Evolutionary conservation across 2,329 filamentous ascomycete genomes (phyloP).

Genomic region (Coniochaeta ligniaria): DNA sequence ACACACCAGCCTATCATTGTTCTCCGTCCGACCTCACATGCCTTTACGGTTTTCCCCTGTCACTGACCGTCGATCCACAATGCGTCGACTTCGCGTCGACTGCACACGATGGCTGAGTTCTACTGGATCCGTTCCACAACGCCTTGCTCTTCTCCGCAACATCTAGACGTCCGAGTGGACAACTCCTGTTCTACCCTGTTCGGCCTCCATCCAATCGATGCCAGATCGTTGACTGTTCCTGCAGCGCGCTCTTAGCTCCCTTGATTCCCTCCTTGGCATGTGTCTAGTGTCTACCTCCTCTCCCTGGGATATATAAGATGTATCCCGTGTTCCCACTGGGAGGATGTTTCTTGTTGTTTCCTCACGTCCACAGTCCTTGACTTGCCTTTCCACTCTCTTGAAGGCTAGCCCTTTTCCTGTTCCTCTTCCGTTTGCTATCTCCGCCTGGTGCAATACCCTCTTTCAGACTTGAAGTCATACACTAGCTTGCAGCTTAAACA

Average conservation of each 20-base stretch:
- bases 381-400: constrained; percentile 24
- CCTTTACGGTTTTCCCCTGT: constrained; percentile 12
- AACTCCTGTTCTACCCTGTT: constrained; percentile 23
- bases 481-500: constrained; percentile 12
- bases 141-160: constrained; percentile 6
- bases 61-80: constrained; percentile 23
- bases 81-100: constrained; percentile 29
- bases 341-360: constrained; percentile 17
- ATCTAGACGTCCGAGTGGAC: constrained; percentile 13
- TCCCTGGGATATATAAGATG: constrained; percentile 9
- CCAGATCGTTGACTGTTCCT: constrained; percentile 21
- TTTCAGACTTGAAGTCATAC: constrained; percentile 19
- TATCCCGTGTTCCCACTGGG: constrained; percentile 10
- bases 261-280: constrained; percentile 12
- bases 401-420: constrained; percentile 26
- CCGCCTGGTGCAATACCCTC: constrained; percentile 35
- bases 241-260: constrained; percentile 18
- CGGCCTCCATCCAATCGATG: constrained; percentile 26
- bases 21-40: constrained; percentile 10
- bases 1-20: constrained; percentile 21
- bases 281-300: constrained; percentile 6
- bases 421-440: constrained; percentile 12
- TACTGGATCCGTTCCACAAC: constrained; percentile 22
- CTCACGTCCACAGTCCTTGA: constrained; percentile 8
- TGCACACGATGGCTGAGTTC: constrained; percentile 24